phyloP scores from a whole-genome alignment of 306 rosid species.

The Dryas drummondii region DNA sequence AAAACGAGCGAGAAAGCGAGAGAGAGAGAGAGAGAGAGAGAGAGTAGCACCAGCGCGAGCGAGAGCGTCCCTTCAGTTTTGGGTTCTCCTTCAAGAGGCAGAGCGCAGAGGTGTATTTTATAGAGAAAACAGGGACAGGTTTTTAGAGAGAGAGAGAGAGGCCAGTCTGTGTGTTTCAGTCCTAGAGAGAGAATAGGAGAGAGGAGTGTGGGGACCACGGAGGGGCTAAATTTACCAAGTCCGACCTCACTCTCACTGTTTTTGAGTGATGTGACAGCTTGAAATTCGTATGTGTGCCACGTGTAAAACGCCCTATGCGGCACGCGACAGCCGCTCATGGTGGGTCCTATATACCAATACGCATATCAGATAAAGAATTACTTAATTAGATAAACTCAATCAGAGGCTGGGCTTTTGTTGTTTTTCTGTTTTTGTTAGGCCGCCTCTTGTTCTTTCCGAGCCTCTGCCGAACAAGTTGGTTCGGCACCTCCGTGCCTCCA shows the following conservation, averaged over 20 bases:
- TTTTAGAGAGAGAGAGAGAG: neutral
- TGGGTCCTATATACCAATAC: constrained; percentile 45
- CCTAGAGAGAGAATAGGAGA: neutral
- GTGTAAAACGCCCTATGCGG: constrained; percentile 71
- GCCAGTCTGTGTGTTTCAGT: neutral
- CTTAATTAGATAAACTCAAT: constrained; percentile 12
- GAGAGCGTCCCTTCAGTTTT: neutral
- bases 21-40: neutral
- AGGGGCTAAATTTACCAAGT: constrained; percentile 19
- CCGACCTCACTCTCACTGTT: neutral
- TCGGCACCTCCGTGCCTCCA: constrained; percentile 28
- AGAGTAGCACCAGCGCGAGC: neutral
- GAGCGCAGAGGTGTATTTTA: constrained; percentile 41
- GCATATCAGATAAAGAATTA: neutral
- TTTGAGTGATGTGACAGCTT: constrained; percentile 40
- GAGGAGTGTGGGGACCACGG: constrained; percentile 37
- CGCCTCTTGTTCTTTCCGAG: neutral
- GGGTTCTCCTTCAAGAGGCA: constrained; percentile 35
- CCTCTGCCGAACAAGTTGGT: constrained; percentile 8
- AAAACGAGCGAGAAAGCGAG: constrained; percentile 14
- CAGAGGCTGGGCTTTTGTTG: neutral
- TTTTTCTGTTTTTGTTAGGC: neutral
- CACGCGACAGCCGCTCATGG: constrained; percentile 69
- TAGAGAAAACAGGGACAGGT: constrained; percentile 30
- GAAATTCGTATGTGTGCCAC: constrained; percentile 45